Percentiles rank a stretch among this genome's conserved stretches.
Conservation (phyloP, 1,139 yeast genomes). For the Zhuliangozyma blackwelliae region DNA sequence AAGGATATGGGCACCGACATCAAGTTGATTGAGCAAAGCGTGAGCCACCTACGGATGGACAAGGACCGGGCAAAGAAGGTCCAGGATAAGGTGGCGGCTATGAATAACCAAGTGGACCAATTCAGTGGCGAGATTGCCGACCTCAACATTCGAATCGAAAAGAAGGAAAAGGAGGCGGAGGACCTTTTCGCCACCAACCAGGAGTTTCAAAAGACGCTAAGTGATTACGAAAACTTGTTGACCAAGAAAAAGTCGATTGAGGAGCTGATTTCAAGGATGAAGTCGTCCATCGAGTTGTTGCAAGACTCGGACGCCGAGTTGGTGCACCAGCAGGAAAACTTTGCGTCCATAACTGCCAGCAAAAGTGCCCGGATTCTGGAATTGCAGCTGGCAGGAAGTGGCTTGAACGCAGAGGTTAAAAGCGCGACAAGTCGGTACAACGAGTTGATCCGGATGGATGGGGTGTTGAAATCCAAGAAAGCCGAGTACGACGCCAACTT, state of each 20-base stretch:
- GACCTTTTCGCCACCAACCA: slow-evolving; percentile 71
- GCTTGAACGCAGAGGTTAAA: slow-evolving; percentile 15
- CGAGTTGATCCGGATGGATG: slow-evolving; percentile 47
- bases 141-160: slow-evolving; percentile 47
- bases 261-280: slow-evolving; percentile 49
- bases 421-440: slow-evolving; percentile 32
- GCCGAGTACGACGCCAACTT: slow-evolving; percentile 16
- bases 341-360: slow-evolving; percentile 41
- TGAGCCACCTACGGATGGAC: slow-evolving; percentile 69
- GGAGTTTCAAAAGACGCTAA: slow-evolving; percentile 69
- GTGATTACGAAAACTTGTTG: slow-evolving; percentile 55
- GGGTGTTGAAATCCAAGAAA: slow-evolving; percentile 54
- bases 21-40: slow-evolving; percentile 71
- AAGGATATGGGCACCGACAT: slow-evolving; percentile 77
- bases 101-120: slow-evolving; percentile 40
- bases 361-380: slow-evolving; percentile 26
- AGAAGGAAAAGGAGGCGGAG: slow-evolving; percentile 57
- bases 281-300: slow-evolving; percentile 41
- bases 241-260: slow-evolving; percentile 41
- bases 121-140: slow-evolving; percentile 48
- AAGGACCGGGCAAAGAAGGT: slow-evolving; percentile 67
- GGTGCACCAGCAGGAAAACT: slow-evolving; percentile 47
- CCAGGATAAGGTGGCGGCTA: slow-evolving; percentile 40
- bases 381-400: slow-evolving; percentile 9
- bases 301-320: slow-evolving; percentile 51